Base-by-base conservation (phyloP, 2,329 filamentous ascomycete species). In the Albifimbria verrucaria region DNA sequence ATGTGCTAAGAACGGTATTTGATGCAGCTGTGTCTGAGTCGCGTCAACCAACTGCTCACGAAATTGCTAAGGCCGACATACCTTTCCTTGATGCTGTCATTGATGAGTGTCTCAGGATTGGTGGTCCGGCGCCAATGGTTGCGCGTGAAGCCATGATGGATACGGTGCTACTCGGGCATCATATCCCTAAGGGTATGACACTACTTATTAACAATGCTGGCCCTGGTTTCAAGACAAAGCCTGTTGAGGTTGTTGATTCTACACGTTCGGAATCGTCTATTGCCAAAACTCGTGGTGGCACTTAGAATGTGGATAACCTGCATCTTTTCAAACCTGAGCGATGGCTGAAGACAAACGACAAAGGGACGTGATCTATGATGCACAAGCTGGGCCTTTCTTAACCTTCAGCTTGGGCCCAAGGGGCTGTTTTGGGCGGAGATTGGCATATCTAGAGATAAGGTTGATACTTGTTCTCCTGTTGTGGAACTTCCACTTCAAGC, bases 31-130 rank as follows among this genome's bases (percentile, higher is more conserved):
- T 49, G 1, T 32, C 22, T 0, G 59, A 56, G 4, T 22, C 46
- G 2, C 59, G 66, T 5, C 50, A 51, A 12, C 67, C 64, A 1
- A 58, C 56, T 0, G 59, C 58, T 6, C 23, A 53, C 5, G 68
- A 70, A 55, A 60, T 69, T 9, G 11, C 47, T 7, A 25, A 54
- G 3, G 47, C 46, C 1, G 25, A 36, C 7, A 47, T 57, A 5
- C 51, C 65, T 2, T 69, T 67, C 54, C 62, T 71, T 5, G 69
- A 72, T 49, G 68, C 68, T 17, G 56, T 63, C 9, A 55, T 71
- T 20, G 66, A 70, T 49, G 69, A 74, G 53, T 56, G 62, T 0
- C 57, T 71, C 15, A 68, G 71, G 1, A 25, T 49, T 20, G 55
- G 56, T 12, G 56, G 57, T 18, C 58, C 60, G 20, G 60, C 65